Evolutionary conservation across 1,284 basidiomycete species (phyloP).

Genomic region (Rhodofomes roseus): DNA sequence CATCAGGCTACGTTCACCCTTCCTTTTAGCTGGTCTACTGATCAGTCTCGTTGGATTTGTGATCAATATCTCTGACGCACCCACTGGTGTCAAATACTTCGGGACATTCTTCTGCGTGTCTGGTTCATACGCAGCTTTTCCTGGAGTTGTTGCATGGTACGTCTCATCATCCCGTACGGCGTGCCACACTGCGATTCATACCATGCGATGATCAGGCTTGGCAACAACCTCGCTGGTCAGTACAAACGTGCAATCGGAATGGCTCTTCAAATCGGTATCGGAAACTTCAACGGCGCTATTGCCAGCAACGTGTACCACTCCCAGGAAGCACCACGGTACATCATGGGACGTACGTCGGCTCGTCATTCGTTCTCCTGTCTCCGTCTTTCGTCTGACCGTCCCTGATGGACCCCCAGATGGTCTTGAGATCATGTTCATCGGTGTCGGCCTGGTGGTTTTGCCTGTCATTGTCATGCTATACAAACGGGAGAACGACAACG

Average conservation of each 20-base stretch:
- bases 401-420: conserved; percentile 32
- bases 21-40: conserved; percentile 51
- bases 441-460: conserved; percentile 45
- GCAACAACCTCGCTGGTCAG: conserved; percentile 59
- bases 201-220: conserved; percentile 52
- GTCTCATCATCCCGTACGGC: conserved; percentile 11
- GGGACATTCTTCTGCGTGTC: conserved; percentile 61
- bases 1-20: conserved; percentile 53
- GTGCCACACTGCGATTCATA: neutral
- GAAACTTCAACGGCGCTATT: conserved; percentile 51
- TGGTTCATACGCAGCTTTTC: conserved; percentile 58
- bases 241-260: conserved; percentile 63
- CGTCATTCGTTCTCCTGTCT: neutral
- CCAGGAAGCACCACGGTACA: conserved; percentile 53
- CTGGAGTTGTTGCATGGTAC: conserved; percentile 66
- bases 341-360: conserved; percentile 49
- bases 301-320: conserved; percentile 57
- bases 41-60: conserved; percentile 57
- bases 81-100: conserved; percentile 59
- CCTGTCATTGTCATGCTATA: conserved; percentile 50
- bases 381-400: neutral
- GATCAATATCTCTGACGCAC: conserved; percentile 57
- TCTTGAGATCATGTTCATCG: conserved; percentile 50
- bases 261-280: conserved; percentile 63
- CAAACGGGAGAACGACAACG: conserved; percentile 34